These are phyloP conservation scores for Solanum chiquidenum DNA, from an alignment of 257 asterid genomes.

Conservation along the genomic window DNA sequence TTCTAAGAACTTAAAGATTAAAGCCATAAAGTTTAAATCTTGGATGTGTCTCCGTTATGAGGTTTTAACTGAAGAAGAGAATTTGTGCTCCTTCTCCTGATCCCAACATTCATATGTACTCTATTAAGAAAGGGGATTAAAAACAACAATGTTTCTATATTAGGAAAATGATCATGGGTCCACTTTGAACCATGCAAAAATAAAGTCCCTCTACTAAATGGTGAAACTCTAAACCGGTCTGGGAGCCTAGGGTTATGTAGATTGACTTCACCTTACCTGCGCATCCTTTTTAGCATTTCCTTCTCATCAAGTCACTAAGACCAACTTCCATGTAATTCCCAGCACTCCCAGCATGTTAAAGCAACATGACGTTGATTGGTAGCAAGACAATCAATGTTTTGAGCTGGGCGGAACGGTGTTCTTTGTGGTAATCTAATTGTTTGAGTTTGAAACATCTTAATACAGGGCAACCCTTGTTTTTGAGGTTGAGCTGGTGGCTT, in stretches of 20 bases:
- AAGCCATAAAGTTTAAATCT: background rate
- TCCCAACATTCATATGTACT: background rate
- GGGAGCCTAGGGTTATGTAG: background rate
- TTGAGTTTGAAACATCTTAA: background rate
- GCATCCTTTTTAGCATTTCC: background rate
- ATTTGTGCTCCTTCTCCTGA: background rate
- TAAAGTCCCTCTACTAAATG: background rate
- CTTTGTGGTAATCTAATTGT: background rate
- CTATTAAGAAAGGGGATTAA: background rate
- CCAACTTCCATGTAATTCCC: background rate
- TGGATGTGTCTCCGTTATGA: background rate
- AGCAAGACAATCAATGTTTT: background rate
- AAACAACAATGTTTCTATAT: background rate
- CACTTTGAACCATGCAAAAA: background rate
- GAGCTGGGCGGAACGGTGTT: background rate
- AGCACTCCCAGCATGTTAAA: background rate
- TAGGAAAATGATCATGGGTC: background rate
- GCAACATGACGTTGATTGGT: background rate
- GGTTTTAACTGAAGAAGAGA: background rate
- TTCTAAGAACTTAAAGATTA: background rate
- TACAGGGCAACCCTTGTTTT: conserved; percentile 79
- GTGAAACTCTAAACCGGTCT: background rate
- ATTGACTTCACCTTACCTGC: background rate
- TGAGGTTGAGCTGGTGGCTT: conserved; percentile 92
- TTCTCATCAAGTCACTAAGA: background rate